Evolutionary conservation across 768 basidiomycete species (phyloP).

Genomic region (Termitomyces sp.): DNA sequence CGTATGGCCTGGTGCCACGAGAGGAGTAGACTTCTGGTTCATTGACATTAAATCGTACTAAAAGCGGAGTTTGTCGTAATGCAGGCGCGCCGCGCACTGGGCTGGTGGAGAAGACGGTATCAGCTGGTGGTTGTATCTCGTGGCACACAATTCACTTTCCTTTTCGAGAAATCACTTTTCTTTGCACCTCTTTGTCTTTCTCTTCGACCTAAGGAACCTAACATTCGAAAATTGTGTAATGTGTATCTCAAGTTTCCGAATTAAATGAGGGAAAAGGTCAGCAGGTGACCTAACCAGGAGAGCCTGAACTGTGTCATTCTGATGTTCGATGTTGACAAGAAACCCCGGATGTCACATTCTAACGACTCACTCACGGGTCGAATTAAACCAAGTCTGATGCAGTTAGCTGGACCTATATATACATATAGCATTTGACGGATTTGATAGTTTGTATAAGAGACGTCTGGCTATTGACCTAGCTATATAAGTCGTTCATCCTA

Average conservation of each 20-base stretch:
- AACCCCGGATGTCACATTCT: background rate
- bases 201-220: too few species aligned
- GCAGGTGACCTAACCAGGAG: background rate
- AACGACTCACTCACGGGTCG: background rate
- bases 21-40: constrained; percentile 65
- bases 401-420: too few species aligned
- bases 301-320: too few species aligned
- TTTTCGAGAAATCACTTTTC: constrained; percentile 10
- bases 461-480: background rate
- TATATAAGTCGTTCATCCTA: background rate
- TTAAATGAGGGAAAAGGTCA: background rate
- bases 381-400: too few species aligned
- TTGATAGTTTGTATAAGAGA: background rate
- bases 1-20: constrained; percentile 83
- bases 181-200: constrained; percentile 8
- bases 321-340: background rate
- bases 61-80: constrained; percentile 28
- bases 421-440: background rate
- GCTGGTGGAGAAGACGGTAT: constrained; percentile 12
- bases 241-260: background rate
- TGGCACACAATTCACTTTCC: constrained; percentile 14
- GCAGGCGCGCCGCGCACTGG: constrained; percentile 53
- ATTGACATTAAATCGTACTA: constrained; percentile 47
- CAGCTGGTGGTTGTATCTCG: constrained; percentile 11
- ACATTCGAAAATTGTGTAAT: too few species aligned